Evolutionary conservation across 192 early-diverging fungal genomes (phyloP).

Genomic region (Physocladia obscura): DNA sequence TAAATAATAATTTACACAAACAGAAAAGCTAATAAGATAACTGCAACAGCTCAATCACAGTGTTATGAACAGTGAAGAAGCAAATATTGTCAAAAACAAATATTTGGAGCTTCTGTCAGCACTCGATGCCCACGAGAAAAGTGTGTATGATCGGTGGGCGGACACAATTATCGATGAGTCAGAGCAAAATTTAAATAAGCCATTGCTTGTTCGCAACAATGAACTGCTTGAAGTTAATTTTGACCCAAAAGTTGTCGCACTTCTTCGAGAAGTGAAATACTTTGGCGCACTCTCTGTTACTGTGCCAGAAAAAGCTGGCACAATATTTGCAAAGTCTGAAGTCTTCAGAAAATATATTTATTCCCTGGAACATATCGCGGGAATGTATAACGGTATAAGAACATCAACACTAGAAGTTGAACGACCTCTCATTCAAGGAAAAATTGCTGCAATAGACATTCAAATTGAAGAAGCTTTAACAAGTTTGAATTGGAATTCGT

Average conservation of each 20-base stretch:
- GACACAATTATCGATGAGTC: conserved; percentile 60
- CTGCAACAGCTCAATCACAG: conserved; percentile 53
- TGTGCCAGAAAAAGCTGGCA: conserved; percentile 51
- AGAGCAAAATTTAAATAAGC: conserved; percentile 63
- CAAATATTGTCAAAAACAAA: conserved; percentile 50
- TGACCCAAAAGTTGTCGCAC: conserved; percentile 68
- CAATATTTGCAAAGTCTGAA: conserved; percentile 59
- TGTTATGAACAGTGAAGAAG: conserved; percentile 59
- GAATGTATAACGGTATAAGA: conserved; percentile 57
- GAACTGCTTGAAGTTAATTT: conserved; percentile 61
- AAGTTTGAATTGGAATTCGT: conserved; percentile 59
- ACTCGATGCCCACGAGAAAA: conserved; percentile 53
- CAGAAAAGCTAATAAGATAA: conserved; percentile 16
- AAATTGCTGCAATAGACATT: conserved; percentile 51
- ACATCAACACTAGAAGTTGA: conserved; percentile 62
- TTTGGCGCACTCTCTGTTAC: conserved; percentile 49
- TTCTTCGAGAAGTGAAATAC: conserved; percentile 64
- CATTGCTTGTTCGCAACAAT: conserved; percentile 42
- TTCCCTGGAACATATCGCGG: conserved; percentile 56
- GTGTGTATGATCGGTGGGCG: conserved; percentile 53
- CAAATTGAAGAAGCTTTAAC: conserved; percentile 57
- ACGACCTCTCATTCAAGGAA: conserved; percentile 54
- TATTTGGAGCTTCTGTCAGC: conserved; percentile 49
- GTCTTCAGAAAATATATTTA: conserved; percentile 63
- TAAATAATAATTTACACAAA: too few relatives aligned